Base-by-base conservation (phyloP, 2,329 filamentous ascomycete species). In the Aureobasidium sp. region DNA sequence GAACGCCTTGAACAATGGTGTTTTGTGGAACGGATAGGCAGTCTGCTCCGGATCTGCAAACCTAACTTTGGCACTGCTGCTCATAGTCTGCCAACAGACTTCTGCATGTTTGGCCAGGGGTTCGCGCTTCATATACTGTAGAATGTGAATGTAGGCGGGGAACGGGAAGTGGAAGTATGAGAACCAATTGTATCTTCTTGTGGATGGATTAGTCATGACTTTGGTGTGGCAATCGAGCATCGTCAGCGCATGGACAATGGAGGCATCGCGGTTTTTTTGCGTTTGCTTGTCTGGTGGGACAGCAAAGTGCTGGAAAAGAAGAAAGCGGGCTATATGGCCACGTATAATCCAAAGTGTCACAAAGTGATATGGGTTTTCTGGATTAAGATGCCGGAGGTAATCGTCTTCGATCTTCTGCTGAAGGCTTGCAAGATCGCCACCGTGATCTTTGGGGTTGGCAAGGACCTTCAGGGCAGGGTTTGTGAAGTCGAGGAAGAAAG, bases 141-240 rank as follows among this genome's bases (percentile, higher is more conserved):
- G 64, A 7, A 81, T 65, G 47, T 80, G 75, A 12, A 81, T 70
- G 64, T 81, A 82, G 1, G 78, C 79, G 0, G 76, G 75, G 47
- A 81, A 77, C 0, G 80, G 81, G 61, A 82, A 81, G 65, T 82
- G 68, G 27, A 74, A 70, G 5, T 74, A 68, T 1, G 72, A 58
- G 0, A 78, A 64, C 81, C 80, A 82, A 5, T 63, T 65, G 61
- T 72, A 82, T 3, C 72, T 68, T 67, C 72, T 75, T 2, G 71
- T 77, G 0, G 77, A 68, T 1, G 75, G 71, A 0, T 78, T 79
- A 1, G 66, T 70, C 65, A 76, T 73, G 20, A 81, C 64, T 44
- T 73, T 76, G 0, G 79, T 80, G 63, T 82, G 78, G 65, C 71
- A 76, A 53, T 80, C 73, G 3, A 83, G 75, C 68, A 80, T 75